phyloP scores from a whole-genome alignment of 2,329 filamentous ascomycete species.

The Ceratocystis lukuohia region DNA sequence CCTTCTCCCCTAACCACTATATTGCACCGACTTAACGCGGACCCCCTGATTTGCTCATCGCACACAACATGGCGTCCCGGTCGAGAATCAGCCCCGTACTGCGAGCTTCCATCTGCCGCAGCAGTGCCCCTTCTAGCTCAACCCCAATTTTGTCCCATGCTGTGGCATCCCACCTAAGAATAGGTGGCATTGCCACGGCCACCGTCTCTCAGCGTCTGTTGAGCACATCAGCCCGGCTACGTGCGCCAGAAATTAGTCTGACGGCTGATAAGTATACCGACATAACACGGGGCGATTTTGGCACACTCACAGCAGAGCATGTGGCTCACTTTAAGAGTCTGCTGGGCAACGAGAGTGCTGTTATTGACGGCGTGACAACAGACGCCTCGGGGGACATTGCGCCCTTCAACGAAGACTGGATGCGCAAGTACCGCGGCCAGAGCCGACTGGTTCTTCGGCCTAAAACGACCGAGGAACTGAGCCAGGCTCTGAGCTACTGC shows the following conservation, averaged over 20 bases:
- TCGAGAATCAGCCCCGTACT: slow-evolving; percentile 13
- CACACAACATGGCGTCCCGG: slow-evolving; percentile 14
- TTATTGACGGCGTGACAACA: slow-evolving; percentile 66
- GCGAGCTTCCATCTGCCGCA: slow-evolving; percentile 7
- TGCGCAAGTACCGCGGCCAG: slow-evolving; percentile 95
- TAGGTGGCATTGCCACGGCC: background rate
- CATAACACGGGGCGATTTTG: slow-evolving; percentile 70
- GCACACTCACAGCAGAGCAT: slow-evolving; percentile 60
- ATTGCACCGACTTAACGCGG: background rate
- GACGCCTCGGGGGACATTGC: slow-evolving; percentile 63
- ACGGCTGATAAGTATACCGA: slow-evolving; percentile 79
- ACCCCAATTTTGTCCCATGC: background rate
- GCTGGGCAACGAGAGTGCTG: slow-evolving; percentile 63
- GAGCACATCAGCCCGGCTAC: background rate
- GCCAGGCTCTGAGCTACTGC: slow-evolving; percentile 84
- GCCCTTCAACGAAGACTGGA: slow-evolving; percentile 94
- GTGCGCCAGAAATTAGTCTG: slow-evolving; percentile 39
- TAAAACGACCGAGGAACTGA: slow-evolving; percentile 71
- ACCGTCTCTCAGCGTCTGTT: background rate
- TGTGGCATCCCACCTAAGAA: background rate
- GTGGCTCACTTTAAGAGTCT: slow-evolving; percentile 69
- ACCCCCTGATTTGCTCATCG: background rate
- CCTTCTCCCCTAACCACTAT: background rate
- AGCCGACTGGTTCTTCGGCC: slow-evolving; percentile 79
- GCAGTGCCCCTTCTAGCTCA: background rate